Conservation (phyloP, 169 alveolate genomes). For the Eimeria nieschulzi region DNA sequence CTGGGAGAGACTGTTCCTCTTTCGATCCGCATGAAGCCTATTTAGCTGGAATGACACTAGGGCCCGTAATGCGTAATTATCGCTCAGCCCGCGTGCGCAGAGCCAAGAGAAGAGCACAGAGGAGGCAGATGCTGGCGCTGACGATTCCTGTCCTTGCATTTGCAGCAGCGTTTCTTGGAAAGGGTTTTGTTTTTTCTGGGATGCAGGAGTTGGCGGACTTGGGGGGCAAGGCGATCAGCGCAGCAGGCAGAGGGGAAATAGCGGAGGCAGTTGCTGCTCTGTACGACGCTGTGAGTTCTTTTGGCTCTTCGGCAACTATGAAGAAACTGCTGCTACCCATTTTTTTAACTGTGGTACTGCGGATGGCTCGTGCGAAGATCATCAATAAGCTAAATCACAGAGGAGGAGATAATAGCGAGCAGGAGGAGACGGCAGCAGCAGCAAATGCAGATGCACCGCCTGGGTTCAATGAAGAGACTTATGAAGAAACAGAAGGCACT, state of each 20-base stretch:
- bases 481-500: background rate
- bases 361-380: background rate
- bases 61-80: background rate
- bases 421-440: background rate
- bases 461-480: background rate
- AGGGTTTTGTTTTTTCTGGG: background rate
- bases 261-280: background rate
- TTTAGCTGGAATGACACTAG: background rate
- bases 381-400: background rate
- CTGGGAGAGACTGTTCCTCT: background rate
- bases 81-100: background rate
- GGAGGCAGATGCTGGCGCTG: background rate
- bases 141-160: background rate
- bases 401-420: background rate
- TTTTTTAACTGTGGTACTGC: background rate
- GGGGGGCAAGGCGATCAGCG: background rate
- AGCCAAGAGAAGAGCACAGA: background rate
- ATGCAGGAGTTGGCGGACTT: background rate
- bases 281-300: background rate
- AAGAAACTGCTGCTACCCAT: constrained; percentile 2
- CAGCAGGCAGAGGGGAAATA: background rate
- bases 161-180: background rate
- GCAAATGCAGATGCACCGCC: background rate
- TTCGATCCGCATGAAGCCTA: background rate
- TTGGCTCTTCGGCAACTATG: background rate